Percentiles rank a stretch among this genome's conserved stretches.
phyloP scores from a whole-genome alignment of 257 asterid species.

The Penstemon newberryi region DNA sequence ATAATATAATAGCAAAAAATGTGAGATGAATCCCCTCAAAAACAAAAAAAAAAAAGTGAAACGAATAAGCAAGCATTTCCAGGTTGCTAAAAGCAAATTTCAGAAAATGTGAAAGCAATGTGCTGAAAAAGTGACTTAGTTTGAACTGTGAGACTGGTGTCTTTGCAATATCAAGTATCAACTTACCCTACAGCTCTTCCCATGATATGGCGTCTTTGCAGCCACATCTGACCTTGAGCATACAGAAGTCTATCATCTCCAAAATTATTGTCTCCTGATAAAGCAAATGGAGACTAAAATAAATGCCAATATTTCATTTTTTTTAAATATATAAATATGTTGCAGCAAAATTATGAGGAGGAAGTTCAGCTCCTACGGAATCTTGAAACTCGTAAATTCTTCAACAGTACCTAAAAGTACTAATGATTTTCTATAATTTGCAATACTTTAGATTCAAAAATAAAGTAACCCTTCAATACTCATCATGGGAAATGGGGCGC shows the following conservation, averaged over 20 bases:
- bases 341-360: background rate
- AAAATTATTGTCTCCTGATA: slow-evolving; percentile 58
- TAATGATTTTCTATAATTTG: too few relatives aligned
- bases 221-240: slow-evolving; percentile 72
- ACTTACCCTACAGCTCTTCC: slow-evolving; percentile 80
- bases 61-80: background rate
- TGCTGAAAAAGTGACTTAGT: too few relatives aligned
- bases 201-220: slow-evolving; percentile 57
- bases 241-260: slow-evolving; percentile 58
- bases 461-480: too few relatives aligned
- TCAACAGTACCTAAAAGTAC: too few relatives aligned
- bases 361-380: background rate
- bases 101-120: too few relatives aligned
- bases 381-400: too few relatives aligned
- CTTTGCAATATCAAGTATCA: too few relatives aligned
- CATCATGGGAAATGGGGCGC: too few relatives aligned
- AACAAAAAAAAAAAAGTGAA: too few relatives aligned
- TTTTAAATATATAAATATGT: background rate
- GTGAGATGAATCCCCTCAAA: background rate
- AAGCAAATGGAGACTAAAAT: slow-evolving; percentile 4
- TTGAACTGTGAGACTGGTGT: too few relatives aligned
- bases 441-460: too few relatives aligned
- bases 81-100: background rate
- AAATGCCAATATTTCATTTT: background rate
- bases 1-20: background rate